Conservation (phyloP, 2,329 filamentous ascomycete genomes). For the Monilinia fructicola region DNA sequence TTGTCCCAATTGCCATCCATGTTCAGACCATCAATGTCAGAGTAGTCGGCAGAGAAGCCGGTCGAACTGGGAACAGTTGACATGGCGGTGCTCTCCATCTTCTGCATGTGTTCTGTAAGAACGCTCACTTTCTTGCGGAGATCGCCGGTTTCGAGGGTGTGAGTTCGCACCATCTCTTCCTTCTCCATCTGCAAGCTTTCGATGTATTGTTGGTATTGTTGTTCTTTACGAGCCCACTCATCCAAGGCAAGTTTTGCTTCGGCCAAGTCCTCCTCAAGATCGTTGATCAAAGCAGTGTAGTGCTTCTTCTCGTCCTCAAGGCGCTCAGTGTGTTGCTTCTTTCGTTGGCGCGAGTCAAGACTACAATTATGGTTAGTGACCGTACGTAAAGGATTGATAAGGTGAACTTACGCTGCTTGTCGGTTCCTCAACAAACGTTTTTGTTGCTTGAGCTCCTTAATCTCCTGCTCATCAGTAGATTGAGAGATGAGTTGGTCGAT, state of each 20-base stretch:
- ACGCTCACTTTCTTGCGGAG: constrained; percentile 90
- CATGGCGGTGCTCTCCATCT: constrained; percentile 64
- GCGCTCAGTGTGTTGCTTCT: constrained; percentile 97
- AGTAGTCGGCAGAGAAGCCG: constrained; percentile 68
- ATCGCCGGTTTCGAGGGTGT: constrained; percentile 87
- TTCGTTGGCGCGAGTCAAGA: constrained; percentile 92
- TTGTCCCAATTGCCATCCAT: constrained; percentile 83
- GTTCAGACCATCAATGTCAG: constrained; percentile 78
- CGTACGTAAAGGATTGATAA: constrained; percentile 28
- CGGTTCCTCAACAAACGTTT: constrained; percentile 93
- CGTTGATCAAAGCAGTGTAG: constrained; percentile 71
- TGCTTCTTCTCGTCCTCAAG: constrained; percentile 97
- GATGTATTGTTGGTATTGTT: constrained; percentile 72
- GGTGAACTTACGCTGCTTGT: constrained; percentile 80
- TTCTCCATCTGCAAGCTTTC: constrained; percentile 80
- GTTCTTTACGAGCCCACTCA: constrained; percentile 70
- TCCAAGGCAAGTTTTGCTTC: constrained; percentile 68
- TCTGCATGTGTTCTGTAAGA: constrained; percentile 70
- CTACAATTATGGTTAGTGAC: constrained; percentile 48
- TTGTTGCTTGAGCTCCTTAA: constrained; percentile 98
- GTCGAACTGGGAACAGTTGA: constrained; percentile 55
- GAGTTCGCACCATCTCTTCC: constrained; percentile 82
- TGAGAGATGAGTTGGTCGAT: constrained; percentile 90
- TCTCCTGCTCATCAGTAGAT: constrained; percentile 85
- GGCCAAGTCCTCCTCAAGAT: constrained; percentile 75